phyloP scores from a whole-genome alignment of 129 eudicot genomes.

The Chrysanthemum lavandulifolium region DNA sequence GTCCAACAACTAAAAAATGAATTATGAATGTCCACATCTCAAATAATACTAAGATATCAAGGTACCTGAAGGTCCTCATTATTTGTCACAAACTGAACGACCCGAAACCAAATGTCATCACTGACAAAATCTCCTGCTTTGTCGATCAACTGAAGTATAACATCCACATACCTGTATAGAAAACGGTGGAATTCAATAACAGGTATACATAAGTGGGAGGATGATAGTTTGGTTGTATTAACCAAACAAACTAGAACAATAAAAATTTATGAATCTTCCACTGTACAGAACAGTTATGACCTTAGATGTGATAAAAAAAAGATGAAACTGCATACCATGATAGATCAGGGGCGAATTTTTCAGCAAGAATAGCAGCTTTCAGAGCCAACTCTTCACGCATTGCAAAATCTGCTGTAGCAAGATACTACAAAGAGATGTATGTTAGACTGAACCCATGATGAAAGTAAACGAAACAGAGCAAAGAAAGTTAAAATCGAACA shows the following conservation, averaged over 20 bases:
- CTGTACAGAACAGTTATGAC: too few relatives aligned
- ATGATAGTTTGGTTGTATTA: conserved; percentile 7
- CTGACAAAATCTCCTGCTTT: conserved; percentile 99
- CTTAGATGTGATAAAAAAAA: not conserved
- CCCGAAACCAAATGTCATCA: conserved; percentile 99
- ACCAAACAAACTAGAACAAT: not conserved
- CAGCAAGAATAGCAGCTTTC: conserved; percentile 98
- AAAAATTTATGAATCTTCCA: too few relatives aligned
- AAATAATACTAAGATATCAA: conserved; percentile 2
- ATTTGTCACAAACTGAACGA: conserved; percentile 98
- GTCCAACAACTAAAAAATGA: not conserved
- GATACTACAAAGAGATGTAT: conserved; percentile 61
- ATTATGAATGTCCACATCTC: conserved; percentile 2
- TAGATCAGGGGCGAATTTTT: conserved; percentile 97
- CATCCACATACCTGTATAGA: conserved; percentile 97
- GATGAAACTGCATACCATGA: conserved; percentile 66
- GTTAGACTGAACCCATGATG: conserved; percentile 22
- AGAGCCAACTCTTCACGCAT: conserved; percentile 98
- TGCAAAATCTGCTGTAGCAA: conserved; percentile 90
- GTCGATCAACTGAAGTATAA: conserved; percentile 95
- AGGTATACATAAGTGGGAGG: conserved; percentile 2
- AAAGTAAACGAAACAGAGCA: not conserved
- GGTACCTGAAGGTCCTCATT: conserved; percentile 96
- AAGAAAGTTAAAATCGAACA: not conserved
- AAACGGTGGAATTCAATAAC: not conserved